Conservation (phyloP, 371 early-diverging fungal genomes). For the Rhizomucor miehei region DNA sequence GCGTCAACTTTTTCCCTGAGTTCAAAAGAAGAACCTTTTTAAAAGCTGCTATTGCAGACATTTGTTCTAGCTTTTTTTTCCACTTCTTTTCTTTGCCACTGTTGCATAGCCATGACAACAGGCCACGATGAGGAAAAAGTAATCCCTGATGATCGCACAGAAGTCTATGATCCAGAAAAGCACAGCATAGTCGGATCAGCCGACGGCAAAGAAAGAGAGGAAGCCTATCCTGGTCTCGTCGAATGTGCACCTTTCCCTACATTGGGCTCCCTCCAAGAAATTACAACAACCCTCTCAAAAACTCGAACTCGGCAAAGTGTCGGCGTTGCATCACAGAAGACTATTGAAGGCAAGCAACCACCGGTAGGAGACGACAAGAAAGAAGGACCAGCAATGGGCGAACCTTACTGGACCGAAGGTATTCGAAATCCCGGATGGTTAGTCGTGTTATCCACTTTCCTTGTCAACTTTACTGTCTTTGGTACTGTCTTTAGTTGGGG, state of each 20-base stretch:
- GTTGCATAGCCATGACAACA: conserved; percentile 13
- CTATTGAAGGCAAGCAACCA: not conserved
- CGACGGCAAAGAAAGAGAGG: conserved; percentile 1
- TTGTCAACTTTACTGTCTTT: conserved; percentile 55
- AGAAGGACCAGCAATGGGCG: conserved; percentile 10
- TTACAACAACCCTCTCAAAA: conserved; percentile 31
- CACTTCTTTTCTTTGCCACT: no score
- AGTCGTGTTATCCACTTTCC: conserved; percentile 49
- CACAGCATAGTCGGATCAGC: no score
- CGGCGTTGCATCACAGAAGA: conserved; percentile 4
- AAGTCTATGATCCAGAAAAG: no score
- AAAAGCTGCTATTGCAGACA: no score
- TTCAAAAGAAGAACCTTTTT: no score
- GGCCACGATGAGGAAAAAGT: conserved; percentile 20
- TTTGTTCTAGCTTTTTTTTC: no score
- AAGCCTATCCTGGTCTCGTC: conserved; percentile 24
- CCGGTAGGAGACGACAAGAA: not conserved
- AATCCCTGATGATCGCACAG: conserved; percentile 4
- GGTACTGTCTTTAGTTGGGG: conserved; percentile 60
- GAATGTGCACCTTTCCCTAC: conserved; percentile 40
- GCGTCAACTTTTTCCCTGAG: no score
- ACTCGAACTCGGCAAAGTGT: conserved; percentile 10
- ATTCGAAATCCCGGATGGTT: conserved; percentile 43
- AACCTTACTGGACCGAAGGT: conserved; percentile 30
- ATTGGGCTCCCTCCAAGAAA: conserved; percentile 30